Evolutionary conservation across 164 flowering plant genomes (phyloP).

Genomic region (Akebia trifoliata): DNA sequence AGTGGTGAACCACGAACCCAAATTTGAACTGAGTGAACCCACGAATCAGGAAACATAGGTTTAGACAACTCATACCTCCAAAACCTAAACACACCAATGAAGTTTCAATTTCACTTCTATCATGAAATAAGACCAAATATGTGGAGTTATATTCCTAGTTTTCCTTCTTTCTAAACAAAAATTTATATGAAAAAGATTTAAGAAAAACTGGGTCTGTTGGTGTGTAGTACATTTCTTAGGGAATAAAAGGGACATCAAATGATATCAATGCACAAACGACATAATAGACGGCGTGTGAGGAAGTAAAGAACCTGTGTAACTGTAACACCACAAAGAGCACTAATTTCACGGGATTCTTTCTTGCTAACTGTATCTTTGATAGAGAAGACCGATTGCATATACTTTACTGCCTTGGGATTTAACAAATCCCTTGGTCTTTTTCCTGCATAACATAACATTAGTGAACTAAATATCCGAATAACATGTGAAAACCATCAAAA

Average conservation of each 20-base stretch:
- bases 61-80: neutral
- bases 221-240: no score
- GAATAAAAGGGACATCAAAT: neutral
- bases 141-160: neutral
- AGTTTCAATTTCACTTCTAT: neutral
- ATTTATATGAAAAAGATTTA: neutral
- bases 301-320: slow-evolving; percentile 65
- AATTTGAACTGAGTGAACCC: no score
- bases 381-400: slow-evolving; percentile 82
- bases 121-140: neutral
- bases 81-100: neutral
- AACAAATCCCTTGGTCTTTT: slow-evolving; percentile 95
- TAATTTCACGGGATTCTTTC: slow-evolving; percentile 91
- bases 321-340: slow-evolving; percentile 85
- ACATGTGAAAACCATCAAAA: neutral
- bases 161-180: neutral
- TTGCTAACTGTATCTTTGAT: slow-evolving; percentile 86
- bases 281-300: neutral
- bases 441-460: slow-evolving; percentile 39
- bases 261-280: neutral
- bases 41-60: neutral
- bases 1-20: no score
- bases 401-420: slow-evolving; percentile 86
- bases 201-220: no score
- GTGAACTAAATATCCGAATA: neutral